phyloP scores from a whole-genome alignment of 257 asterid species.

The Solanum sitiens region DNA sequence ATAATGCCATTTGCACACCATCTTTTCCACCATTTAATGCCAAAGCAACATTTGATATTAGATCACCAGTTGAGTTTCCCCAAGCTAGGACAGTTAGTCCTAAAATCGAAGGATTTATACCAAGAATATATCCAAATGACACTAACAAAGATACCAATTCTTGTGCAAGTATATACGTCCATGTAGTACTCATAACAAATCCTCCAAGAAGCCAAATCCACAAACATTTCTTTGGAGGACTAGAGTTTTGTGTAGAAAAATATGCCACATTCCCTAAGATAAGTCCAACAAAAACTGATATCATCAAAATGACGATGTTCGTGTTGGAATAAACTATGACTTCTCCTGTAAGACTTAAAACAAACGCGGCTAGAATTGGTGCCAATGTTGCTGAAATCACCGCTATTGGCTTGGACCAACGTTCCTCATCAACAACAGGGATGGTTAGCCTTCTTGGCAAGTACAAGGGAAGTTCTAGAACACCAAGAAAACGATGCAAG shows the following conservation, averaged over 20 bases:
- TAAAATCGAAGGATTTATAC: slow-evolving; percentile 54
- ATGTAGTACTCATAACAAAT: slow-evolving; percentile 58
- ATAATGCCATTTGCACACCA: slow-evolving; percentile 72
- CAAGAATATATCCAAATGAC: slow-evolving; percentile 48
- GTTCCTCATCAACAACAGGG: slow-evolving; percentile 44
- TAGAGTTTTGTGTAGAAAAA: slow-evolving; percentile 20
- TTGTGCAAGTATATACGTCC: slow-evolving; percentile 65
- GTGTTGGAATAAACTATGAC: not conserved
- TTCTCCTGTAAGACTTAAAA: slow-evolving; percentile 18
- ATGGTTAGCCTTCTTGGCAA: slow-evolving; percentile 73
- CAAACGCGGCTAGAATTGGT: slow-evolving; percentile 36
- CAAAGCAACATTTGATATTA: slow-evolving; percentile 59
- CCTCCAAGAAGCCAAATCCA: slow-evolving; percentile 60
- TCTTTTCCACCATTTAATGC: slow-evolving; percentile 51
- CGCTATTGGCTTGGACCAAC: slow-evolving; percentile 61
- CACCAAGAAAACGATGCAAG: not conserved
- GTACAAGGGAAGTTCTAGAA: slow-evolving; percentile 49
- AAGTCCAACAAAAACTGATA: slow-evolving; percentile 23
- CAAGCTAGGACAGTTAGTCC: slow-evolving; percentile 87
- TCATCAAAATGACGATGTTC: slow-evolving; percentile 3
- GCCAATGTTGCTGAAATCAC: slow-evolving; percentile 32
- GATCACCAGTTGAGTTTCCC: slow-evolving; percentile 78
- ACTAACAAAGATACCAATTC: slow-evolving; percentile 55
- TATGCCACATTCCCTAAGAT: slow-evolving; percentile 28
- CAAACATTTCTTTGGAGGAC: slow-evolving; percentile 45